Percentiles rank a stretch among this genome's conserved stretches.
Evolutionary conservation across 345 rosid species (phyloP).

Genomic region (Stellera chamaejasme): DNA sequence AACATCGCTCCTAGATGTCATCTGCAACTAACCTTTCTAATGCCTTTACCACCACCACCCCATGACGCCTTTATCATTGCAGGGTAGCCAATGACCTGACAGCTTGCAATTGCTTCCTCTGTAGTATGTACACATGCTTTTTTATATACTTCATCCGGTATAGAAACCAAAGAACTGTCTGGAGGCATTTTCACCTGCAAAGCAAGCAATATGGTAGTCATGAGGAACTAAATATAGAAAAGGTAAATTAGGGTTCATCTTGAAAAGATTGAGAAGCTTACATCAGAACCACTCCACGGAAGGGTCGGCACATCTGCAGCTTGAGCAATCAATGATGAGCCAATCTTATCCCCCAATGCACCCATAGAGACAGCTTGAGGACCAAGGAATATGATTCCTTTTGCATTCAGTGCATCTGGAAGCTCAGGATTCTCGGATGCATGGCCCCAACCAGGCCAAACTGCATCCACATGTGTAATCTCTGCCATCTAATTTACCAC

Average conservation of each 20-base stretch:
- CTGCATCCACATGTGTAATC: constrained; percentile 94
- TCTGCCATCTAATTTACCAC: constrained; percentile 78
- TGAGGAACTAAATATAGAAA: constrained; percentile 10
- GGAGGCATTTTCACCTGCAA: constrained; percentile 79
- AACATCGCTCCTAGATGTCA: no score
- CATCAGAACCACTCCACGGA: constrained; percentile 99
- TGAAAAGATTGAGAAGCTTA: constrained; percentile 19
- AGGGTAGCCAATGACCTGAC: constrained; percentile 98
- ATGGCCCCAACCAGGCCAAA: constrained; percentile 99
- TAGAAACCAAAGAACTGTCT: constrained; percentile 64
- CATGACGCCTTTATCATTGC: constrained; percentile 99
- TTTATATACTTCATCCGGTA: constrained; percentile 82
- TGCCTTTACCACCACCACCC: constrained; percentile 99
- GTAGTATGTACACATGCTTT: constrained; percentile 97
- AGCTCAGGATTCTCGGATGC: constrained; percentile 99
- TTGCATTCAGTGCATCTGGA: constrained; percentile 78
- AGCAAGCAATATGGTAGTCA: constrained; percentile 13
- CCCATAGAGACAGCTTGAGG: constrained; percentile 90
- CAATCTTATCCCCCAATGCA: constrained; percentile 97
- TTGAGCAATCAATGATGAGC: constrained; percentile 99
- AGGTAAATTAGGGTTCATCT: not conserved
- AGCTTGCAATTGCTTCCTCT: constrained; percentile 96
- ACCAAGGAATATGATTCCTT: constrained; percentile 91
- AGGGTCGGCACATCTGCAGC: constrained; percentile 99
- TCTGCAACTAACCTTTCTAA: constrained; percentile 73